Evolutionary conservation across 345 rosid species (phyloP).

Genomic region (Gossypium mustelinum): DNA sequence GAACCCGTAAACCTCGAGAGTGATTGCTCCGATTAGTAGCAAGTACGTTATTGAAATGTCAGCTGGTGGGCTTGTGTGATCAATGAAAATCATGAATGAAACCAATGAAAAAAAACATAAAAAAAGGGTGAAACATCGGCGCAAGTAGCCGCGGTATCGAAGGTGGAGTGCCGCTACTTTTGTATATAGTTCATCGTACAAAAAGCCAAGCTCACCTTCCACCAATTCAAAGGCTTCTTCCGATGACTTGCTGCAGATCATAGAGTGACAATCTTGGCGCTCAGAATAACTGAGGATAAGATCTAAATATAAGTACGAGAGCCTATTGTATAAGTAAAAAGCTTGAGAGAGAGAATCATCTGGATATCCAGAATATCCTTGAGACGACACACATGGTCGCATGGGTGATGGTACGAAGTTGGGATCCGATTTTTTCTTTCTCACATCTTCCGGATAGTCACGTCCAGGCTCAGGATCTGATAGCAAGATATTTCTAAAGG

Average conservation of each 20-base stretch:
- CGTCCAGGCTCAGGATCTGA: background rate
- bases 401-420: background rate
- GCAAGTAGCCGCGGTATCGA: constrained; percentile 7
- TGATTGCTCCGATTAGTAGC: constrained; percentile 30
- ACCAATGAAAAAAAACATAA: constrained; percentile 9
- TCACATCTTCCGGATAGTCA: background rate
- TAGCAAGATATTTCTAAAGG: constrained; percentile 23
- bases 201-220: constrained; percentile 40
- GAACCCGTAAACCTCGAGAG: constrained; percentile 22
- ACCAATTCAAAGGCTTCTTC: constrained; percentile 29
- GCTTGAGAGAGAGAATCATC: constrained; percentile 17
- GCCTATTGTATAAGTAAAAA: constrained; percentile 25
- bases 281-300: constrained; percentile 22
- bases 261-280: constrained; percentile 19
- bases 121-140: constrained; percentile 10
- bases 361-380: background rate
- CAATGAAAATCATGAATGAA: background rate
- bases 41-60: constrained; percentile 35
- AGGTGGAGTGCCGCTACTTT: constrained; percentile 26
- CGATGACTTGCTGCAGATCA: constrained; percentile 5
- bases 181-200: constrained; percentile 38
- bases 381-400: background rate
- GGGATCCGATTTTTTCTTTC: background rate
- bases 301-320: constrained; percentile 24
- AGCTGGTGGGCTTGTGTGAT: background rate